These are phyloP conservation scores for Salix exigua DNA, from an alignment of 345 rosid genomes.

Conservation along the genomic window DNA sequence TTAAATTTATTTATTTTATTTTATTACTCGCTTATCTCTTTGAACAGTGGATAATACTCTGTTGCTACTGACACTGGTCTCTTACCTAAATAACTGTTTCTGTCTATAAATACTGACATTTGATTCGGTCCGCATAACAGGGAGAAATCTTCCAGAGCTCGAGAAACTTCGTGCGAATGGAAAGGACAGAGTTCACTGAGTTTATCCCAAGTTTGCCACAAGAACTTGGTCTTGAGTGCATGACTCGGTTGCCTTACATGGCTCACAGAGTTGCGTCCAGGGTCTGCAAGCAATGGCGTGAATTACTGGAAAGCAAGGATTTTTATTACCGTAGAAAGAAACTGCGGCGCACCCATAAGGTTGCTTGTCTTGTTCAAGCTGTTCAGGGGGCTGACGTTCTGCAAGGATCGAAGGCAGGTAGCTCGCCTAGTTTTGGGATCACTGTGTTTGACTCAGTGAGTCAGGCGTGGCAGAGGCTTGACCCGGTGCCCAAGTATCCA, in stretches of 20 bases:
- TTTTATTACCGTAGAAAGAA: constrained; percentile 43
- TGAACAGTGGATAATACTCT: no score
- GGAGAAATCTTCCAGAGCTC: not conserved
- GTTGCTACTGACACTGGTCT: not conserved
- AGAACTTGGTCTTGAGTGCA: constrained; percentile 58
- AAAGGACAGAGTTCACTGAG: constrained; percentile 10
- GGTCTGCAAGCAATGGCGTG: constrained; percentile 55
- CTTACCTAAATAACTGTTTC: not conserved
- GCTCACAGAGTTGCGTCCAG: constrained; percentile 42
- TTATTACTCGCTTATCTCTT: no score
- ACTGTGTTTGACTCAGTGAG: constrained; percentile 41
- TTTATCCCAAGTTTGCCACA: constrained; percentile 48
- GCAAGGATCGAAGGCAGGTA: constrained; percentile 23
- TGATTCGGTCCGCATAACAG: not conserved
- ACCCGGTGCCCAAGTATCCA: constrained; percentile 39
- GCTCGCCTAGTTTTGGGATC: constrained; percentile 31
- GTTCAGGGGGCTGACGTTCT: not conserved
- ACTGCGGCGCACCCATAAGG: constrained; percentile 36
- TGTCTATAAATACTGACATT: not conserved
- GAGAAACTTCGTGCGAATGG: not conserved
- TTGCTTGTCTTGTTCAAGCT: constrained; percentile 59
- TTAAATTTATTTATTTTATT: no score
- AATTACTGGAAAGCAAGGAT: constrained; percentile 41
- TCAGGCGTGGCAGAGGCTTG: constrained; percentile 41
- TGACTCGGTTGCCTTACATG: constrained; percentile 43